Percentiles rank a stretch among this genome's conserved stretches.
Evolutionary conservation across 1,284 basidiomycete species (phyloP).

Genomic region (Agaricales sp.): DNA sequence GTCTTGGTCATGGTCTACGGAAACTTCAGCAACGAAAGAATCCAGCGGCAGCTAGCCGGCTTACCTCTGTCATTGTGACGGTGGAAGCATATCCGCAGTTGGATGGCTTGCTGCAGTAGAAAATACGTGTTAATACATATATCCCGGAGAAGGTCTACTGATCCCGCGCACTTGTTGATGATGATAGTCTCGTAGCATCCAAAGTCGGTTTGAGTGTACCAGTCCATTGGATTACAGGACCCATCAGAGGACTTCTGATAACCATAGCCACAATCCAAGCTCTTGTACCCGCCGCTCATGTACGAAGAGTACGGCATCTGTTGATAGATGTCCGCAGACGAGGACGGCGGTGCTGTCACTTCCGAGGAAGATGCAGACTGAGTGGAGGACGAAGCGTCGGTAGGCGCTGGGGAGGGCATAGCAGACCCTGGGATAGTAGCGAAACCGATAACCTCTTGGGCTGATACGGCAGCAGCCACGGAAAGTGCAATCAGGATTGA

Average conservation of each 20-base stretch:
- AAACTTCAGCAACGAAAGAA: conserved; percentile 11
- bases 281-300: conserved; percentile 48
- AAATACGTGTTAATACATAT: too few relatives aligned
- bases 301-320: conserved; percentile 50
- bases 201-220: conserved; percentile 29
- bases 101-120: background rate
- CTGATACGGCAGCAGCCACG: conserved; percentile 42
- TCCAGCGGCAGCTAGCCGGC: conserved; percentile 7
- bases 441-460: conserved; percentile 44
- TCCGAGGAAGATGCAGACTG: conserved; percentile 18
- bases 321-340: conserved; percentile 28
- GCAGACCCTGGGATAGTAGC: conserved; percentile 34
- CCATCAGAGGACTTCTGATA: conserved; percentile 45
- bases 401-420: conserved; percentile 10
- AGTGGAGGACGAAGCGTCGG: conserved; percentile 12
- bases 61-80: conserved; percentile 7
- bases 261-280: conserved; percentile 58
- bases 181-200: conserved; percentile 61
- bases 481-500: conserved; percentile 48
- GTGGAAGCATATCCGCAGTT: conserved; percentile 6
- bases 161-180: conserved; percentile 45
- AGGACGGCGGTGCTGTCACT: conserved; percentile 31
- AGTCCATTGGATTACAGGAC: conserved; percentile 39
- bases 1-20: conserved; percentile 2
- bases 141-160: too few relatives aligned